These are phyloP conservation scores for Solanum hybrid DNA, from an alignment of 305 asterid species.

Conservation along the genomic window DNA sequence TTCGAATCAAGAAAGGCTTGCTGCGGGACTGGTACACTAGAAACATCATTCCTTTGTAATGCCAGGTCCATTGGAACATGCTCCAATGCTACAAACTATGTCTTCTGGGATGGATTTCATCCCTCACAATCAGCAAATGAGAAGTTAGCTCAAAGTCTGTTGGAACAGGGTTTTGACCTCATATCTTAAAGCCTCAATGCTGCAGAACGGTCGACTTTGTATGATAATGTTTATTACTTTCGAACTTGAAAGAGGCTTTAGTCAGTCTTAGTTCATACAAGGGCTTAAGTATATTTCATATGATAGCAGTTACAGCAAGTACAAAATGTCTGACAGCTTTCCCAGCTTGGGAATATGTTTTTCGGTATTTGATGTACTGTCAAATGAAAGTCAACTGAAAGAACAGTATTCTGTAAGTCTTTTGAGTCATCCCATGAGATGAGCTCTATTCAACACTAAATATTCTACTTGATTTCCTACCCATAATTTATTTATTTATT, in stretches of 20 bases:
- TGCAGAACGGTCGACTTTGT: neutral
- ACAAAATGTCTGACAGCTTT: neutral
- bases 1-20: constrained; percentile 69
- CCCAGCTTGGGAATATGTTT: neutral
- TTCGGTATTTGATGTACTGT: neutral
- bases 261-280: neutral
- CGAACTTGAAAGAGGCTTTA: neutral
- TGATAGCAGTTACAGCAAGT: neutral
- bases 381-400: neutral
- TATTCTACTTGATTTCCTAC: neutral
- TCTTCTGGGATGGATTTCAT: constrained; percentile 79
- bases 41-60: constrained; percentile 66
- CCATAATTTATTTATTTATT: neutral
- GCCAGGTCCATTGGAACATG: constrained; percentile 66
- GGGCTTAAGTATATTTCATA: neutral
- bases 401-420: neutral
- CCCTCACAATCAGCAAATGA: constrained; percentile 67
- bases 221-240: neutral
- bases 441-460: neutral
- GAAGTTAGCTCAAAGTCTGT: constrained; percentile 46
- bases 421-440: neutral
- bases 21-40: constrained; percentile 72
- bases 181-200: constrained; percentile 15
- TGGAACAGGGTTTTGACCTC: constrained; percentile 59
- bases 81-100: constrained; percentile 56